Conservation (phyloP, 495 filamentous ascomycete species). For the Penicillium canariense region DNA sequence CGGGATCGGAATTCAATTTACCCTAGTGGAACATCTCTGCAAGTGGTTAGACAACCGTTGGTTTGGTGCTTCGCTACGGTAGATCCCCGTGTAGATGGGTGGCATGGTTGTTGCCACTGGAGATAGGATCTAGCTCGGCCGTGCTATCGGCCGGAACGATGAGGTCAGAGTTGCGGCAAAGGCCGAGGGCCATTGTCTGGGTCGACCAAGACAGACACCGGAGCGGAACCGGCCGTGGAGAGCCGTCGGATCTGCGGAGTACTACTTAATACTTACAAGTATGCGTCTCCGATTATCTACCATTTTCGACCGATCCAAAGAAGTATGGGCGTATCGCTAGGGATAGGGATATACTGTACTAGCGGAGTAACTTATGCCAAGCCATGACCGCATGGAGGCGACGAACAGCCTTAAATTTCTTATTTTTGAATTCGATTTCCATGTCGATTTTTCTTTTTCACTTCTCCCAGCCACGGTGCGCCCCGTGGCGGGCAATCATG, state of each 20-base stretch:
- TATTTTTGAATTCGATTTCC: background rate
- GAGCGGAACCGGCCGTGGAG: background rate
- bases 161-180: slow-evolving; percentile 1
- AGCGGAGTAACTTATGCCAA: background rate
- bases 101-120: background rate
- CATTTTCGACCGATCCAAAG: background rate
- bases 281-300: background rate
- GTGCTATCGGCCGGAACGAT: slow-evolving; percentile 5
- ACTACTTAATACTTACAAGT: background rate
- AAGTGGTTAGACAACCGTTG: too few species aligned
- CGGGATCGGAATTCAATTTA: background rate
- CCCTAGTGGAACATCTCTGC: background rate
- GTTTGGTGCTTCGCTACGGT: background rate
- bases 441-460: background rate
- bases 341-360: too few species aligned
- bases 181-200: slow-evolving; percentile 2
- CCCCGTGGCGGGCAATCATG: too few species aligned
- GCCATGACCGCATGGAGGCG: background rate
- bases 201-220: background rate
- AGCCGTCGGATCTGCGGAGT: background rate
- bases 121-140: background rate
- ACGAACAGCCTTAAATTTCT: background rate
- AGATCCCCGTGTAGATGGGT: background rate
- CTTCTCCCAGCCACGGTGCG: background rate
- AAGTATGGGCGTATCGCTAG: background rate